A percentile compares a stretch with the other conserved stretches of the same genome.
Conservation (phyloP, 2,329 filamentous ascomycete genomes). For the Colletotrichum tofieldiae region DNA sequence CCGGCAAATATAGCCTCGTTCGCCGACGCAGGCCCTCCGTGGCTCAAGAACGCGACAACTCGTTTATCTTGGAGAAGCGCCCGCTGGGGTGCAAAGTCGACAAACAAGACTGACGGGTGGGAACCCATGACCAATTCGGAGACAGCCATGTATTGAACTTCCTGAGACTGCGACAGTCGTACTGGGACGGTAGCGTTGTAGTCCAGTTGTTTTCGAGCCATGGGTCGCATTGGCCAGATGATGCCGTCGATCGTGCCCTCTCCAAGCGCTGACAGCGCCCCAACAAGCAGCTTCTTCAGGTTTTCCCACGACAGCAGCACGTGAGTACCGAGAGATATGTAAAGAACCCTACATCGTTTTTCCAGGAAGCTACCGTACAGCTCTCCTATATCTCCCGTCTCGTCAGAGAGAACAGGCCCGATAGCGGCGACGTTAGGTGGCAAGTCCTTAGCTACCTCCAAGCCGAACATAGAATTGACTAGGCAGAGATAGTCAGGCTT, state of each 20-base stretch:
- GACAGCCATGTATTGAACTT: conserved; percentile 22
- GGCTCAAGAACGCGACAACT: conserved; percentile 36
- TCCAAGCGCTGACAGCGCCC: conserved; percentile 48
- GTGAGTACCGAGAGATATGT: conserved; percentile 61
- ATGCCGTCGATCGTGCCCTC: conserved; percentile 9
- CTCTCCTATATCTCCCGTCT: conserved; percentile 51
- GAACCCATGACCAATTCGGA: conserved; percentile 49
- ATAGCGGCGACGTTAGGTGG: conserved; percentile 57
- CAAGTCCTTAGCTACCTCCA: conserved; percentile 59
- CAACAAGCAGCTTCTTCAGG: conserved; percentile 50
- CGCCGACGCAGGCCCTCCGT: conserved; percentile 58
- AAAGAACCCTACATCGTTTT: conserved; percentile 53
- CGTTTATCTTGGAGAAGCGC: conserved; percentile 41
- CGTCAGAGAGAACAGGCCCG: conserved; percentile 58
- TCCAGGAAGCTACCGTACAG: conserved; percentile 50
- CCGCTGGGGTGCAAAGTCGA: conserved; percentile 58
- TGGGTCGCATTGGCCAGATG: too few species aligned
- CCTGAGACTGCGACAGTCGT: too few species aligned
- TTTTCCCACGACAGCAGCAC: conserved; percentile 51
- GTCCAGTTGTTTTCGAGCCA: background rate
- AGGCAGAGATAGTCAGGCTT: conserved; percentile 60
- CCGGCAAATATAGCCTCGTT: conserved; percentile 60
- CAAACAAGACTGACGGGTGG: conserved; percentile 51
- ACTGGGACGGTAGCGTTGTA: too few species aligned
- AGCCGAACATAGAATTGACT: conserved; percentile 61